phyloP scores from a whole-genome alignment of 257 asterid species.

The Avicennia marina region DNA sequence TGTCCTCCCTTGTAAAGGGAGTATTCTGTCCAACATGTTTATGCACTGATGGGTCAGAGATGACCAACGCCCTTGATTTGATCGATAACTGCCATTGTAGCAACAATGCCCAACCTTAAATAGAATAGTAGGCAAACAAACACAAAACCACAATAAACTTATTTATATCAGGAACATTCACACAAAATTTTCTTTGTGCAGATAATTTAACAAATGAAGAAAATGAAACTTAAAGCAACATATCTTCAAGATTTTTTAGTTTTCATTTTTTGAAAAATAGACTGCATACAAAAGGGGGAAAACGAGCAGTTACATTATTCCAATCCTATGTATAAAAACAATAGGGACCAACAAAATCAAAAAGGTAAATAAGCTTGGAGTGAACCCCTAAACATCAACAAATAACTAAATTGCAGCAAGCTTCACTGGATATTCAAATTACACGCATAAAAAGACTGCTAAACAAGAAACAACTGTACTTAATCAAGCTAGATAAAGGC shows the following conservation, averaged over 20 bases:
- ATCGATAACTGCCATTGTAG: slow-evolving; percentile 21
- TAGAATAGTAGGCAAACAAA: neutral
- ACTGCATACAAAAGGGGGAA: too few species aligned
- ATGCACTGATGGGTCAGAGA: slow-evolving; percentile 22
- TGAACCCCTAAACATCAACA: neutral
- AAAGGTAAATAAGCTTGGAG: neutral
- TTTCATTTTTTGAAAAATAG: neutral
- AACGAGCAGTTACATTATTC: too few species aligned
- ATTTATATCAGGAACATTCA: neutral
- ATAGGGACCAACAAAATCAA: slow-evolving; percentile 2
- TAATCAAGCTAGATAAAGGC: neutral
- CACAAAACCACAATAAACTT: neutral
- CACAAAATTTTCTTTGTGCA: neutral
- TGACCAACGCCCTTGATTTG: slow-evolving; percentile 24
- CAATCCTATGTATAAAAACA: too few species aligned
- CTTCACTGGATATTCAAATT: neutral
- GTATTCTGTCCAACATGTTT: slow-evolving; percentile 24
- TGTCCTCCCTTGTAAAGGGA: slow-evolving; percentile 19
- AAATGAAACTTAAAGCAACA: neutral
- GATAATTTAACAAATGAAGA: neutral
- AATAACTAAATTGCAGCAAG: slow-evolving; percentile 1
- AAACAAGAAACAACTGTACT: neutral
- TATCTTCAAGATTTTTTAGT: neutral
- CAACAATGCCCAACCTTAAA: slow-evolving; percentile 3
- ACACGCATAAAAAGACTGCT: neutral